Evolutionary conservation across 2,329 filamentous ascomycete genomes (phyloP), one percentile per base, ranked within the genome.

Genomic region (Nemania bipapillata): DNA sequence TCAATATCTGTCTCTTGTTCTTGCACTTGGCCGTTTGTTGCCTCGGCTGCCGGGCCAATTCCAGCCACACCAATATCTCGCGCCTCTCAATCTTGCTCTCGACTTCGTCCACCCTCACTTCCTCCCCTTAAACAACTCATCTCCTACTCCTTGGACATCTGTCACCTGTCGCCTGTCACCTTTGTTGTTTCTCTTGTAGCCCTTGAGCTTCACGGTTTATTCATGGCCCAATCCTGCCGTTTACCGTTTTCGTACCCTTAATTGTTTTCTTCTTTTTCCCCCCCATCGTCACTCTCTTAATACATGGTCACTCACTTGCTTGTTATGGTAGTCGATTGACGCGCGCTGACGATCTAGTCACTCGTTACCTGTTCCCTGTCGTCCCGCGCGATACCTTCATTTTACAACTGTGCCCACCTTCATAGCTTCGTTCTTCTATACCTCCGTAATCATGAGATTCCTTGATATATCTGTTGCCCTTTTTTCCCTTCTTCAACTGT

Each of bases 401-500:
- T 66, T 59, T 47, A 20, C 40, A 67, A 59, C 24, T 58, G 42
- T 35, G 17, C 30, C 65, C 54, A 62, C 57, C 58, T 57, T 35
- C 20, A 60, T 53, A 63, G 50, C 63, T 67, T 63, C 47, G n/a
- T 45, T 45, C 20, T 22, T 15, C 57, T 54, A 62, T 68, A 52
- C 35, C 52, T 67, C 42, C 32, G 64, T 70, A 56, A 81, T 72
- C 66, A 87, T 87, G 85, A 85, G 83, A 79, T 74, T 77, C 69
- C 72, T 77, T 55, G 66, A 77, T 65, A 74, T 84, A 56, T 77
- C 77, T 67, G 65, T 82, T 65, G 77, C 79, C 57, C 73, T 81
- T 40, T 65, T 81, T 58, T 75, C 80, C 56, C 74, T 86, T 68
- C 74, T 83, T 50, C 77, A 78, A 66, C 76, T 83, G 63, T 80